These are phyloP conservation scores for Saccharomyces hybrid DNA, from an alignment of 1,139 yeast genomes.

Conservation along the genomic window DNA sequence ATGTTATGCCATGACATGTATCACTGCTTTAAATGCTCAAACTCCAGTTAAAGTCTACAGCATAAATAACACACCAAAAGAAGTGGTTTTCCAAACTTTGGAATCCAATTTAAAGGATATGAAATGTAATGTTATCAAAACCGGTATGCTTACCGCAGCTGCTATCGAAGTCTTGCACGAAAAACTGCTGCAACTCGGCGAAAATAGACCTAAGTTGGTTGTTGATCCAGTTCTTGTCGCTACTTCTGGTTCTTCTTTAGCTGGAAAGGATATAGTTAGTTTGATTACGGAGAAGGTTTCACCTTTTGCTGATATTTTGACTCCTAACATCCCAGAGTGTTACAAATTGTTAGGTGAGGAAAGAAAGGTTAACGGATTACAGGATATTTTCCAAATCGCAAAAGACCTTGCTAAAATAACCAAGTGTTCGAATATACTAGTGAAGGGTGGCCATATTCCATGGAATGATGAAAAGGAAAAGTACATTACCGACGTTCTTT, in stretches of 20 bases:
- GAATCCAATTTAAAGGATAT: slow-evolving; percentile 57
- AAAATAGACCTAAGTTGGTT: slow-evolving; percentile 37
- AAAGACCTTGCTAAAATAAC: slow-evolving; percentile 37
- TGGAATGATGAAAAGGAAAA: slow-evolving; percentile 35
- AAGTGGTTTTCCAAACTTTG: slow-evolving; percentile 42
- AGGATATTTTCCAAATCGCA: slow-evolving; percentile 40
- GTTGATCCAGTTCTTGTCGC: slow-evolving; percentile 83
- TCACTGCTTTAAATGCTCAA: slow-evolving; percentile 79
- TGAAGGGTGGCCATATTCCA: slow-evolving; percentile 80
- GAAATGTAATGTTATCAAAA: slow-evolving; percentile 62
- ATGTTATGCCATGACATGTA: slow-evolving; percentile 75
- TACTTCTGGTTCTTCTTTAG: slow-evolving; percentile 61
- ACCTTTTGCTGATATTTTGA: slow-evolving; percentile 51
- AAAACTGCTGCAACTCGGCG: slow-evolving; percentile 34
- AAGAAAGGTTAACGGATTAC: slow-evolving; percentile 25
- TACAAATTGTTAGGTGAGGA: slow-evolving; percentile 25
- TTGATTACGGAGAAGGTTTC: slow-evolving; percentile 42
- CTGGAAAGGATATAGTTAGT: slow-evolving; percentile 40
- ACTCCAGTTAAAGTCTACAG: slow-evolving; percentile 56
- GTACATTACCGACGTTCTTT: slow-evolving; percentile 53
- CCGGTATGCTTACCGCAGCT: slow-evolving; percentile 67
- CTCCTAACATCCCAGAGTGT: slow-evolving; percentile 77
- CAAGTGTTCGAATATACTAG: slow-evolving; percentile 48
- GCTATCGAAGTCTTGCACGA: slow-evolving; percentile 46
- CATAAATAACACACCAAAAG: slow-evolving; percentile 42